Conservation (phyloP, 495 filamentous ascomycete genomes). For the Hypoxylon trugodes region DNA sequence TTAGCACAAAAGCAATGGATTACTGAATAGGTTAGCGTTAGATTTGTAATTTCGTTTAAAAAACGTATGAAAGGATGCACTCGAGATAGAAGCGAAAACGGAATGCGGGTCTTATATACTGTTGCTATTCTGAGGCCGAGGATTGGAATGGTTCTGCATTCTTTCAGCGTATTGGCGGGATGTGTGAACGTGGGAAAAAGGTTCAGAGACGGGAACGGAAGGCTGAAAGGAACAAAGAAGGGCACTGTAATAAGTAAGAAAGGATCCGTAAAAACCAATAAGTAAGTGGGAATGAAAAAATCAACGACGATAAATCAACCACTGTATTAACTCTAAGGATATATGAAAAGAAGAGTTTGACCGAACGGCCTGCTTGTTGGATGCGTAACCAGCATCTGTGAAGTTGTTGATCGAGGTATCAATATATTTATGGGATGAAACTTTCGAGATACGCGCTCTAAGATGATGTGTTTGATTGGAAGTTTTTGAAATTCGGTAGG, state of each 20-base stretch:
- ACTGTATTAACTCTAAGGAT: constrained; percentile 8
- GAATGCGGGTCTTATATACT: constrained; percentile 36
- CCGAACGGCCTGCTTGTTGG: constrained; percentile 5
- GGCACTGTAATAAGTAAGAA: too few relatives aligned
- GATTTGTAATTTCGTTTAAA: background rate
- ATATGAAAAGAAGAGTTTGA: constrained; percentile 28
- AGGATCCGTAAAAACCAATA: constrained; percentile 24
- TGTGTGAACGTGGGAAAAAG: constrained; percentile 27
- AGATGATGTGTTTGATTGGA: background rate
- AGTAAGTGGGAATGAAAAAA: constrained; percentile 16
- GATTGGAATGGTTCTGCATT: constrained; percentile 39
- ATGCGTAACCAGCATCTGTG: constrained; percentile 22
- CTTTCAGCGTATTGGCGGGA: constrained; percentile 30
- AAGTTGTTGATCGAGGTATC: background rate
- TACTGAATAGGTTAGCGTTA: background rate
- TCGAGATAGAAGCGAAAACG: background rate
- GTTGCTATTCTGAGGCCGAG: constrained; percentile 21
- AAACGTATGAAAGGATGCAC: background rate
- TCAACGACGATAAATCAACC: constrained; percentile 13
- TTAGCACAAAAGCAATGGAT: background rate
- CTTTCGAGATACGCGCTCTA: background rate
- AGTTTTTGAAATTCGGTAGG: background rate
- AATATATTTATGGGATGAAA: background rate
- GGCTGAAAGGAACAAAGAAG: constrained; percentile 33
- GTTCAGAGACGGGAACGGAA: constrained; percentile 37